Evolutionary conservation across 2,329 filamentous ascomycete species (phyloP).

Genomic region (Pseudogymnoascus sp.): DNA sequence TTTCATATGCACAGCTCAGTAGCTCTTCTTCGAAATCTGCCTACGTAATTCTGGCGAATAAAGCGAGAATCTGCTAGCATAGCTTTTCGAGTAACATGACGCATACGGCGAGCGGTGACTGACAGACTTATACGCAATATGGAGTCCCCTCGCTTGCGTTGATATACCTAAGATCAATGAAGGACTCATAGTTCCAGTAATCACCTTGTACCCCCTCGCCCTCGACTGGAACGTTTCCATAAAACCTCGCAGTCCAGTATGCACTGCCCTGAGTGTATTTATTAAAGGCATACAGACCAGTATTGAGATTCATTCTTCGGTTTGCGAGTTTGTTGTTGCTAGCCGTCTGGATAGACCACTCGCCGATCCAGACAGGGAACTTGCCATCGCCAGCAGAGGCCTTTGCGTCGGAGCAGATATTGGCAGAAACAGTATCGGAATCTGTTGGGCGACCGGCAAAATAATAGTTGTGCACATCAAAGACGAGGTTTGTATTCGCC

Average conservation of each 20-base stretch:
- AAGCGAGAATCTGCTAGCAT: background rate
- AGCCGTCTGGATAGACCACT: constrained; percentile 32
- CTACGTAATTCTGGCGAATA: background rate
- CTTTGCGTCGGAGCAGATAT: constrained; percentile 27
- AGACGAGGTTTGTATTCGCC: constrained; percentile 27
- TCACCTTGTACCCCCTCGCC: constrained; percentile 18
- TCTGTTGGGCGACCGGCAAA: constrained; percentile 26
- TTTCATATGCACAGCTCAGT: background rate
- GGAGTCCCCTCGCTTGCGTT: background rate
- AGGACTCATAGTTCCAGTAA: constrained; percentile 15
- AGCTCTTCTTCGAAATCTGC: background rate
- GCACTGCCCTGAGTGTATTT: constrained; percentile 30
- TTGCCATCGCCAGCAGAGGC: constrained; percentile 22
- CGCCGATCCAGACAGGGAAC: constrained; percentile 33
- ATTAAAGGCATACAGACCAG: constrained; percentile 31
- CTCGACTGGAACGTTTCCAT: constrained; percentile 12
- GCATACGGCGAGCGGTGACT: background rate
- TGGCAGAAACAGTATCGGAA: constrained; percentile 25
- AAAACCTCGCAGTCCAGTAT: constrained; percentile 28
- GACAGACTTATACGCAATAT: background rate
- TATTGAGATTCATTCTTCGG: constrained; percentile 29
- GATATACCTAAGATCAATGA: background rate
- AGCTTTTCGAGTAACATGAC: background rate
- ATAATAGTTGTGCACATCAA: constrained; percentile 31
- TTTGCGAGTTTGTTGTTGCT: constrained; percentile 30